phyloP scores from a whole-genome alignment of 1,284 basidiomycete species.

The Singerocomus rubriflavus region DNA sequence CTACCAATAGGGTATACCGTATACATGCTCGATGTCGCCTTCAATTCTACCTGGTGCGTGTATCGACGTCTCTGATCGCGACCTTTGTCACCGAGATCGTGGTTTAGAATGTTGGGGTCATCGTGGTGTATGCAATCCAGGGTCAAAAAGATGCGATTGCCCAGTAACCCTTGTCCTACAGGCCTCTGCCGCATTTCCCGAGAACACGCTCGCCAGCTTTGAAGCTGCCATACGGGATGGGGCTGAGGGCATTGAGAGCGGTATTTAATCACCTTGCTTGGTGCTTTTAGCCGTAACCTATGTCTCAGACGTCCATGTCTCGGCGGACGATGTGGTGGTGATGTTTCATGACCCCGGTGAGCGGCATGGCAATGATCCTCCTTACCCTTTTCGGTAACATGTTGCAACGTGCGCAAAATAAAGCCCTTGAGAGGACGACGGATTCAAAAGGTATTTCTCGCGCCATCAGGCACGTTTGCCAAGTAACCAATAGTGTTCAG shows the following conservation, averaged over 20 bases:
- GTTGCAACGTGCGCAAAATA: constrained; percentile 18
- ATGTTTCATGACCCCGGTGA: constrained; percentile 95
- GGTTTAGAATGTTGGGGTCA: constrained; percentile 89
- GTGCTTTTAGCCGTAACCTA: constrained; percentile 47
- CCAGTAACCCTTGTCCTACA: constrained; percentile 32
- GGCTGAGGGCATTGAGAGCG: constrained; percentile 93
- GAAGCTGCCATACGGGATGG: constrained; percentile 91
- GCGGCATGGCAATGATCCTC: constrained; percentile 31
- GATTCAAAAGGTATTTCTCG: constrained; percentile 54
- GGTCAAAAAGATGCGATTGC: constrained; percentile 7
- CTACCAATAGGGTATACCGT: neutral
- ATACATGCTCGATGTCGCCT: constrained; percentile 18
- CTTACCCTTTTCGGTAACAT: constrained; percentile 21
- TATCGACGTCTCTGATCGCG: neutral
- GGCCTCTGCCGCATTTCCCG: constrained; percentile 86
- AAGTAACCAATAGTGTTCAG: constrained; percentile 36
- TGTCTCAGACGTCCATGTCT: constrained; percentile 91
- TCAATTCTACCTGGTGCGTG: constrained; percentile 27
- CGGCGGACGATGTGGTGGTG: constrained; percentile 83
- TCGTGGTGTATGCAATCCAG: constrained; percentile 69
- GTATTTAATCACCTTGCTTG: constrained; percentile 50
- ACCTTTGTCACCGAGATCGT: constrained; percentile 2
- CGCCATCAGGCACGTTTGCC: constrained; percentile 20
- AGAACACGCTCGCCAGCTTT: constrained; percentile 92
- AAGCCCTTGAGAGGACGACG: constrained; percentile 68